phyloP scores from a whole-genome alignment of 2,329 filamentous ascomycete species.

The Claviceps africana region DNA sequence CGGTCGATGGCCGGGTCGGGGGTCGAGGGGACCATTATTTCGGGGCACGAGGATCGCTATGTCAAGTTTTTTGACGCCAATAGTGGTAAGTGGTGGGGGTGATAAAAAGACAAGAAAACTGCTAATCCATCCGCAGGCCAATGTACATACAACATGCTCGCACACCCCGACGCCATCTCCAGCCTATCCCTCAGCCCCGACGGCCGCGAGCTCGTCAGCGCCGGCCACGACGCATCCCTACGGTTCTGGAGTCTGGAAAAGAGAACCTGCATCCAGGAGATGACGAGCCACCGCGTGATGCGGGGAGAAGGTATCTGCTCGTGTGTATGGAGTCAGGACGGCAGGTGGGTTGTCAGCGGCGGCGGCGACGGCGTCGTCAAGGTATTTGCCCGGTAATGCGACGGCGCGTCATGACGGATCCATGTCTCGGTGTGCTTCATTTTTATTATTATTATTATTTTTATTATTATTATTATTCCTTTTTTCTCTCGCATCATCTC shows the following conservation, averaged over 20 bases:
- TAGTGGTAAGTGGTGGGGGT: slow-evolving; percentile 56
- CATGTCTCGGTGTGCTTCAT: not conserved
- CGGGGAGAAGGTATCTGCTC: slow-evolving; percentile 88
- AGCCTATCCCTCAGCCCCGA: slow-evolving; percentile 85
- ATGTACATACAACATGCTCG: slow-evolving; percentile 98
- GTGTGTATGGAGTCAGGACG: slow-evolving; percentile 92
- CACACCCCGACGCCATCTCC: slow-evolving; percentile 86
- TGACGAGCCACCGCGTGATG: slow-evolving; percentile 87
- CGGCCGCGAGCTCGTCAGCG: slow-evolving; percentile 85
- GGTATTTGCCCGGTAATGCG: slow-evolving; percentile 52
- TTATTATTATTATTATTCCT: no score
- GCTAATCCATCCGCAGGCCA: slow-evolving; percentile 54
- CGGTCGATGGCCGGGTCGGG: slow-evolving; percentile 54
- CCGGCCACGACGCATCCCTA: slow-evolving; percentile 86
- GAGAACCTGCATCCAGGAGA: slow-evolving; percentile 85
- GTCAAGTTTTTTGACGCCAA: slow-evolving; percentile 98
- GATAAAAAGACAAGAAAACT: not conserved
- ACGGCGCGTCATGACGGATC: not conserved
- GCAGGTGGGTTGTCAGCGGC: slow-evolving; percentile 83
- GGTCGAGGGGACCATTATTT: slow-evolving; percentile 87
- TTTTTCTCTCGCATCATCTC: no score
- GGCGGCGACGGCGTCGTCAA: slow-evolving; percentile 94
- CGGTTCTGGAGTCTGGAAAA: slow-evolving; percentile 97
- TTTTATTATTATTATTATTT: not conserved
- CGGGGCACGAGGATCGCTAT: slow-evolving; percentile 89